These are phyloP conservation scores for Tylopilus sp. DNA, from an alignment of 768 basidiomycete genomes.

Conservation along the genomic window DNA sequence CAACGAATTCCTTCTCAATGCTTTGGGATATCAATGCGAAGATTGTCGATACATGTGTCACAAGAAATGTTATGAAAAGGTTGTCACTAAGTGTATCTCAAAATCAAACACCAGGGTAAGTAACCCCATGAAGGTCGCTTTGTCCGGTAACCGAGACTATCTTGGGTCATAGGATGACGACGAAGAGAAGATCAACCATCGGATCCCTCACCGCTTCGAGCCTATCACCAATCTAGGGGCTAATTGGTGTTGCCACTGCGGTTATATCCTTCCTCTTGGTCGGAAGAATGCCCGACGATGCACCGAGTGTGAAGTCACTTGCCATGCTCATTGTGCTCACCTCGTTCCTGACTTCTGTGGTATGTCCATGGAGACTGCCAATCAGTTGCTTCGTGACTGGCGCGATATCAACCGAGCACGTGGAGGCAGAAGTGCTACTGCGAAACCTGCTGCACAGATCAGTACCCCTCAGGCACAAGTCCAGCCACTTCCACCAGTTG, in stretches of 20 bases:
- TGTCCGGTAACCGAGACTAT: not conserved
- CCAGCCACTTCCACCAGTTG: constrained; percentile 31
- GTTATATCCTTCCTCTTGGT: constrained; percentile 95
- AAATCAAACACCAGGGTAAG: constrained; percentile 89
- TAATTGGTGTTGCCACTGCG: constrained; percentile 99
- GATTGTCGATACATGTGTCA: constrained; percentile 99
- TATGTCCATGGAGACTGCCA: constrained; percentile 99
- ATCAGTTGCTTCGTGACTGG: constrained; percentile 85
- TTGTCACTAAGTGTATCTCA: constrained; percentile 98
- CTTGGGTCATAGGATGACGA: constrained; percentile 70
- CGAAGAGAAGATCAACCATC: constrained; percentile 98
- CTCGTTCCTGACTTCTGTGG: constrained; percentile 99
- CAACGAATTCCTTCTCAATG: constrained; percentile 95
- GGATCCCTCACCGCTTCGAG: constrained; percentile 98
- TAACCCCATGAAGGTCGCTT: constrained; percentile 29
- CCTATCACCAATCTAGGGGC: constrained; percentile 95
- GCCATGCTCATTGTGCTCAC: constrained; percentile 96
- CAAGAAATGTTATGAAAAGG: constrained; percentile 98
- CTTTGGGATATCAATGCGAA: constrained; percentile 97
- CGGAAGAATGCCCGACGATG: constrained; percentile 96
- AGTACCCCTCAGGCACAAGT: constrained; percentile 30
- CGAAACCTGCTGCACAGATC: constrained; percentile 36
- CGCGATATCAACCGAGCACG: constrained; percentile 83
- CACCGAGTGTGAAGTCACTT: constrained; percentile 93
- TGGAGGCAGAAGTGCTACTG: constrained; percentile 38